Evolutionary conservation across 352 stramenopile species (phyloP), one percentile per base, ranked within the genome.

Genomic region (Phytophthora pseudosyringae): DNA sequence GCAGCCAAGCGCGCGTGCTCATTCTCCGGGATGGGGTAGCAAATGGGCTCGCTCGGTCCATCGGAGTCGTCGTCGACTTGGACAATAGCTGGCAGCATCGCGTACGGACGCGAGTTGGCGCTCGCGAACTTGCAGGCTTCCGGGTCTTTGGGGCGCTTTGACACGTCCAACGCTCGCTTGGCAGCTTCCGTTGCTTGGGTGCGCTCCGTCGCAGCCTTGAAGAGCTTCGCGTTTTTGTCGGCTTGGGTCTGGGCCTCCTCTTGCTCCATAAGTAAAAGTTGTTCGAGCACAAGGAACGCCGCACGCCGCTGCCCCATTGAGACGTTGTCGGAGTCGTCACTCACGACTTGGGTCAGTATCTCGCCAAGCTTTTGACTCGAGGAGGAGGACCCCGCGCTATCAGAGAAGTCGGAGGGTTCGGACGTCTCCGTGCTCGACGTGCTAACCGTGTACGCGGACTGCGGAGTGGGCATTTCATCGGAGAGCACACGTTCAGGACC

Each of bases 21-120:
- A 10, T 71, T 81, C 7, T 31, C 36, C n/a, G 73, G 59, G 12
- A 78, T 69, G 0, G 71, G 73, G 33, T 70, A 77, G 4, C 58
- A 18, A 48, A 71, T 60, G 1, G 49, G 15, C 15, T 67, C 54
- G 15, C n/a, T 40, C 18, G 16, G 5, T 56, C 41, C 18, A 3
- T 33, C 39, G 3, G 51, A 26, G 3, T 60, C 39, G 1, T 43
- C 18, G 36, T 63, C 18, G 2, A 10, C n/a, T 16, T 13, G 13
- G 11, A 56, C 29, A n/a, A 69, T 15, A 0, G 51, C 67, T 3
- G 67, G 45, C 6, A 70, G 12, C 60, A 78, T 64, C 3, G 72
- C 50, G 9, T 80, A 80, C 9, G 64, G 47, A 12, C 72, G 59
- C 2, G 56, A 52, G 3, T 53, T 26, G 3, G 65, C 62, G 49